Percentiles rank a stretch among this genome's conserved stretches.
Conservation (phyloP, 2,329 filamentous ascomycete genomes). For the Reticulascus tulasneorum region DNA sequence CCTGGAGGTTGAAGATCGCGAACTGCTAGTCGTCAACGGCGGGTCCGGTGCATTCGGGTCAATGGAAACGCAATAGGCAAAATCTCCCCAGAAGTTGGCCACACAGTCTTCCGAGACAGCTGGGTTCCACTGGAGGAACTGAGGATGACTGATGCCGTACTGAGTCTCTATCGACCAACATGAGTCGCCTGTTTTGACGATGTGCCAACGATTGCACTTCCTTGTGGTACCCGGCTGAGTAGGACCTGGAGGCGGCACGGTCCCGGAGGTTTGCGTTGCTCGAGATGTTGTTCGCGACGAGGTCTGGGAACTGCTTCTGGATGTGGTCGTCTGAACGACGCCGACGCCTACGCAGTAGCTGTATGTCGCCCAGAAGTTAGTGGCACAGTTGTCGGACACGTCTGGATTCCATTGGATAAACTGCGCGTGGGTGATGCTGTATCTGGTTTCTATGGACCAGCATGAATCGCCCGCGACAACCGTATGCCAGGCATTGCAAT, state of each 20-base stretch:
- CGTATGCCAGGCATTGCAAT: too few species aligned
- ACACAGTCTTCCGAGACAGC: constrained; percentile 20
- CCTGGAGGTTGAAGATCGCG: constrained; percentile 7
- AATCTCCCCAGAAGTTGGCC: constrained; percentile 18
- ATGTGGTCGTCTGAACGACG: too few species aligned
- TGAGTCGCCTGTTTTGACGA: constrained; percentile 13
- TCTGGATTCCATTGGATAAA: too few species aligned
- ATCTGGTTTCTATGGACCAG: too few species aligned
- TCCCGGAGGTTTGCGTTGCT: too few species aligned
- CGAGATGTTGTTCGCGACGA: too few species aligned
- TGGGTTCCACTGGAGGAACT: constrained; percentile 23
- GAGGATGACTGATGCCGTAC: constrained; percentile 17
- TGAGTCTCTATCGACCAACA: constrained; percentile 13
- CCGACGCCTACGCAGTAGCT: too few species aligned
- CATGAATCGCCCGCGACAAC: too few species aligned
- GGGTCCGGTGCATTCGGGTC: constrained; percentile 1
- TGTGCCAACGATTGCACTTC: constrained; percentile 14
- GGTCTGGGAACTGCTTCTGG: too few species aligned
- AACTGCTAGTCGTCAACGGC: constrained; percentile 6
- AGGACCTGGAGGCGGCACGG: constrained; percentile 11
- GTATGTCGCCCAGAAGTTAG: too few species aligned
- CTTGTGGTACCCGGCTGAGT: constrained; percentile 14
- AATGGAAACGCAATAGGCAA: constrained; percentile 23
- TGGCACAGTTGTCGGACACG: too few species aligned
- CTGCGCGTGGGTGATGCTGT: too few species aligned